phyloP scores from a whole-genome alignment of 768 basidiomycete genomes.

The Tricholoma furcatifolium region DNA sequence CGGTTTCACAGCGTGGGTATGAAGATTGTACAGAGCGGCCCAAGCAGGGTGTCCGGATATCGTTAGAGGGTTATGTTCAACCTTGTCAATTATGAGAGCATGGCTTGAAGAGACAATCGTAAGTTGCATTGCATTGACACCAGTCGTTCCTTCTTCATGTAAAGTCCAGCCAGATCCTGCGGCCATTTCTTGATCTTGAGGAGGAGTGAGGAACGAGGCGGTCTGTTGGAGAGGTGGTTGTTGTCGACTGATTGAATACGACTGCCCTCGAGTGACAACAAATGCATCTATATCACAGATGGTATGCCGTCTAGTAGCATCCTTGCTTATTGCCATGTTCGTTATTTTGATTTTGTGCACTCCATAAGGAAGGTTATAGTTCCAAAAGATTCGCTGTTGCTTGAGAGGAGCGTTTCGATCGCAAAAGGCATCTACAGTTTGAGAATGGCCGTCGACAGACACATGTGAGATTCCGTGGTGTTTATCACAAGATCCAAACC shows the following conservation, averaged over 20 bases:
- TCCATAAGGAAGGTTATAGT: conserved; percentile 46
- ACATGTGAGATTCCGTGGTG: conserved; percentile 56
- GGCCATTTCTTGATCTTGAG: conserved; percentile 3
- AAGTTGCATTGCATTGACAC: conserved; percentile 80
- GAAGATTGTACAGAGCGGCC: conserved; percentile 72
- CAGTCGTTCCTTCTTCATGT: conserved; percentile 64
- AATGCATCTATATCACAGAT: conserved; percentile 63
- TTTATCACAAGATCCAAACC: conserved; percentile 63
- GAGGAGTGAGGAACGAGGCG: conserved; percentile 8
- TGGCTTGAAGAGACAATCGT: conserved; percentile 66
- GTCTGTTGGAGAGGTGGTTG: background rate
- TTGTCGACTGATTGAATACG: conserved; percentile 4
- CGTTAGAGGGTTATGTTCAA: conserved; percentile 79
- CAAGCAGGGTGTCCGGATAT: conserved; percentile 79
- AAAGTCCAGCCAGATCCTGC: conserved; percentile 48
- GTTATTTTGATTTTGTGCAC: conserved; percentile 65
- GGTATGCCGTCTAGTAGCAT: conserved; percentile 30
- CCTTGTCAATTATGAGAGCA: conserved; percentile 78
- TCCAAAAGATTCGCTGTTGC: conserved; percentile 69
- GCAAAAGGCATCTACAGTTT: conserved; percentile 47
- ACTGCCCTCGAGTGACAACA: conserved; percentile 52
- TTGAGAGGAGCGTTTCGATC: conserved; percentile 27
- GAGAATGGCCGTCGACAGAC: conserved; percentile 53
- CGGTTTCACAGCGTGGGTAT: conserved; percentile 59
- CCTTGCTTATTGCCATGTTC: conserved; percentile 45